Percentiles rank a stretch among this genome's conserved stretches.
Conservation (phyloP, 2,329 filamentous ascomycete genomes). For the Pseudophaeomoniella oleicola region DNA sequence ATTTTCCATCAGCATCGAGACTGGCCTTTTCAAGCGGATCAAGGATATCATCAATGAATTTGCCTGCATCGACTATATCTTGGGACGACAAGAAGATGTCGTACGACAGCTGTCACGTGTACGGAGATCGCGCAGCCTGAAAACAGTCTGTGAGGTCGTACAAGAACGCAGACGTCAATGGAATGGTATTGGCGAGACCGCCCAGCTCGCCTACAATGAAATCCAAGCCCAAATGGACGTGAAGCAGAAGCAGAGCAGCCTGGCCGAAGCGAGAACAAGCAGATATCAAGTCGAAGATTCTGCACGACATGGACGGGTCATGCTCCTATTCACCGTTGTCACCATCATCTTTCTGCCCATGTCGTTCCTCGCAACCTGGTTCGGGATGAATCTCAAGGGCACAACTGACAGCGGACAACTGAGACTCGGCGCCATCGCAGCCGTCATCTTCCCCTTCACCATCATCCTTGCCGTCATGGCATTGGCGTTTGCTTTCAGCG, state of each 20-base stretch:
- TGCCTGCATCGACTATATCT: slow-evolving; percentile 10
- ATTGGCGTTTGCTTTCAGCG: slow-evolving; percentile 3
- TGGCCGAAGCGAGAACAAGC: slow-evolving; percentile 5
- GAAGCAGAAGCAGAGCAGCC: slow-evolving; percentile 11
- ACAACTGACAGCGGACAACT: background rate
- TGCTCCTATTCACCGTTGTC: slow-evolving; percentile 11
- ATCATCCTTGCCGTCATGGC: slow-evolving; percentile 3
- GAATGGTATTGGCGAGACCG: slow-evolving; percentile 2
- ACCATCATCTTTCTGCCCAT: slow-evolving; percentile 5
- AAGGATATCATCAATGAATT: slow-evolving; percentile 14
- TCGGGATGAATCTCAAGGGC: slow-evolving; percentile 3
- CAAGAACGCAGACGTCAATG: slow-evolving; percentile 3
- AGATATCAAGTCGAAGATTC: slow-evolving; percentile 3
- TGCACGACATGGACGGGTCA: background rate
- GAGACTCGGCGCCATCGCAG: slow-evolving; percentile 2
- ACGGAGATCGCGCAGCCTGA: slow-evolving; percentile 3
- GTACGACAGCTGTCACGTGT: slow-evolving; percentile 1
- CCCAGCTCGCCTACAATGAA: slow-evolving; percentile 1
- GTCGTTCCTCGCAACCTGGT: slow-evolving; percentile 2
- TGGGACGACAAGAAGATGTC: slow-evolving; percentile 3
- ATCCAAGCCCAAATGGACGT: slow-evolving; percentile 6
- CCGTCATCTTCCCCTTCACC: slow-evolving; percentile 4
- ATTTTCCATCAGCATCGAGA: slow-evolving; percentile 5
- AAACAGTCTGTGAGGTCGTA: slow-evolving; percentile 3
- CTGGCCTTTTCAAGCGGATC: slow-evolving; percentile 8